These are phyloP conservation scores for Dendrobium chrysotoxum DNA, from an alignment of 106 monocot genomes.

Conservation along the genomic window DNA sequence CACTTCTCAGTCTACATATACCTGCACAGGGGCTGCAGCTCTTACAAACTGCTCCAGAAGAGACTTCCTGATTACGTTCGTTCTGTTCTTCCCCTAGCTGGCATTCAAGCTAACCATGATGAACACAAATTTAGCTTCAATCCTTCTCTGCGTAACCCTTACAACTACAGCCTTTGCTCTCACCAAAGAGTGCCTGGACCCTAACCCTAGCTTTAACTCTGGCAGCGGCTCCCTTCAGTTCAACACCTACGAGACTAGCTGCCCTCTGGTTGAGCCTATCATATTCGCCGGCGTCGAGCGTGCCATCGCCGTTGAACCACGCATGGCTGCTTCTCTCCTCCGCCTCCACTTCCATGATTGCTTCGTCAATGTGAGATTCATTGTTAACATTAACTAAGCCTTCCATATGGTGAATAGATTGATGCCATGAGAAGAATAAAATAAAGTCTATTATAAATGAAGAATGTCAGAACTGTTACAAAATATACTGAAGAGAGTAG, in stretches of 20 bases:
- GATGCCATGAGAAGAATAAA: not conserved
- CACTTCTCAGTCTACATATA: not conserved
- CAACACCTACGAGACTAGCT: slow-evolving; percentile 34
- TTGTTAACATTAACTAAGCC: too few species aligned
- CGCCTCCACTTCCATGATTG: slow-evolving; percentile 96
- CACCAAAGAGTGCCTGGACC: slow-evolving; percentile 6
- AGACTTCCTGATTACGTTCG: not conserved
- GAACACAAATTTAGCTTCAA: not conserved
- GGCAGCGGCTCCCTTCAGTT: slow-evolving; percentile 7
- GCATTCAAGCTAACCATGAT: not conserved
- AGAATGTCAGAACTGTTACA: not conserved
- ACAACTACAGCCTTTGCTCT: not conserved
- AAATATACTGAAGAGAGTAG: not conserved
- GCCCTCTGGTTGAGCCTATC: slow-evolving; percentile 62
- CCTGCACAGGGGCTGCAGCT: not conserved
- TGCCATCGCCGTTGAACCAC: slow-evolving; percentile 40
- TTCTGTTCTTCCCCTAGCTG: not conserved
- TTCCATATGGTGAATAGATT: too few species aligned
- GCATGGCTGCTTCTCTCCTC: slow-evolving; percentile 94
- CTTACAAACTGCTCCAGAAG: not conserved
- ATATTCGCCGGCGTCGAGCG: slow-evolving; percentile 41
- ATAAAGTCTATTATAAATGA: slow-evolving; percentile 12
- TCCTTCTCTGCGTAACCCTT: not conserved
- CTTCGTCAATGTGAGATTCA: slow-evolving; percentile 31
- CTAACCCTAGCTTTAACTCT: not conserved